Conservation (phyloP, 73 alveolate genomes). For the Halteria grandinella region DNA sequence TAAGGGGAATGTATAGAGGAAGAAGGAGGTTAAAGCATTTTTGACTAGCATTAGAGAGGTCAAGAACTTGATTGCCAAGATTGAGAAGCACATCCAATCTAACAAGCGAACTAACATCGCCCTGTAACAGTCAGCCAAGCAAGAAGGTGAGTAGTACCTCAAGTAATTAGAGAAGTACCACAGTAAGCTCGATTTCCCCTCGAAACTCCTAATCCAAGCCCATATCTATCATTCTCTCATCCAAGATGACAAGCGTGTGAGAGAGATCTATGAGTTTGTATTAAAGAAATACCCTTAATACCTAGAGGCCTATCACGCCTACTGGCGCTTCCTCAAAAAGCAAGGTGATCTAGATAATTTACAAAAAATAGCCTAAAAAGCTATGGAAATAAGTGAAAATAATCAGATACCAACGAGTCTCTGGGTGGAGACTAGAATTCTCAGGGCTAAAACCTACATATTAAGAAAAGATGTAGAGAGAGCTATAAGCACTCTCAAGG, state of each 20-base stretch:
- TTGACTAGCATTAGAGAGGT: too few species aligned
- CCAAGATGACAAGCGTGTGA: neutral
- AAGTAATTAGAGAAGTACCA: too few species aligned
- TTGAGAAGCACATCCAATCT: too few species aligned
- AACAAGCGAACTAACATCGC: too few species aligned
- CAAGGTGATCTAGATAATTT: neutral
- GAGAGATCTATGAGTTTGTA: neutral
- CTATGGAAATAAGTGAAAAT: conserved; percentile 19
- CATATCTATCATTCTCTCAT: conserved; percentile 3
- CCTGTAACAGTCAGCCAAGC: too few species aligned
- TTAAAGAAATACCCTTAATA: neutral
- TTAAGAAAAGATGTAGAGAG: neutral
- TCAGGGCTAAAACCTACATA: conserved; percentile 15
- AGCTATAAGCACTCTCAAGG: conserved; percentile 14
- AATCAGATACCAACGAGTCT: conserved; percentile 29
- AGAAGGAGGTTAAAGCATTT: too few species aligned
- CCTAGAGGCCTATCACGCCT: conserved; percentile 4
- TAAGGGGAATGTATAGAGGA: neutral
- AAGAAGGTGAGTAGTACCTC: too few species aligned
- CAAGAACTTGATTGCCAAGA: too few species aligned
- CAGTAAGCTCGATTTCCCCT: conserved; percentile 3
- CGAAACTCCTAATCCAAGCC: conserved; percentile 7
- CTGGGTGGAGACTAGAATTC: conserved; percentile 34
- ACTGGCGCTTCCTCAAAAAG: conserved; percentile 13
- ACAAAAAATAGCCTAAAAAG: neutral